Evolutionary conservation across 441 rosid species (phyloP).

Genomic region (Erodium trifolium): DNA sequence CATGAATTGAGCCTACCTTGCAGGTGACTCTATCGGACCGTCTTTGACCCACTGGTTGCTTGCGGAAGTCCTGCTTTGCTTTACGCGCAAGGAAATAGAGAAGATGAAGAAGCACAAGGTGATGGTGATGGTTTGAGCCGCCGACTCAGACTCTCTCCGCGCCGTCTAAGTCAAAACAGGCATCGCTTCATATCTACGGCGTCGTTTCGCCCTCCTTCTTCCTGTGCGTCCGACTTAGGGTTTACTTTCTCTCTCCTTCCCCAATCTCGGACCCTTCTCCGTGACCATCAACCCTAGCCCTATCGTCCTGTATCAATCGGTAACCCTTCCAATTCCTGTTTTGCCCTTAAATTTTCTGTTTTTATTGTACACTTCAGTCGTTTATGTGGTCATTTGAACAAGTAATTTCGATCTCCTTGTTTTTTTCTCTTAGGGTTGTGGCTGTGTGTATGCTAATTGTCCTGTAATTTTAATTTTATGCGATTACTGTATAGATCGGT

Average conservation of each 20-base stretch:
- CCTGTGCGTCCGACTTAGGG: conserved; percentile 37
- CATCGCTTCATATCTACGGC: conserved; percentile 21
- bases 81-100: conserved; percentile 5
- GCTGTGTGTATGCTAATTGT: background rate
- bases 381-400: conserved; percentile 6
- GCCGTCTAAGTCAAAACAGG: background rate
- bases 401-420: background rate
- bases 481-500: background rate
- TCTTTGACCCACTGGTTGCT: background rate
- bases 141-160: conserved; percentile 8
- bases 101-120: background rate
- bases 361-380: conserved; percentile 5
- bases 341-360: conserved; percentile 10
- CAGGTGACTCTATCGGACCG: background rate
- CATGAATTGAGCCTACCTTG: background rate
- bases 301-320: background rate
- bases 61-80: background rate
- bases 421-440: background rate
- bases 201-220: conserved; percentile 25
- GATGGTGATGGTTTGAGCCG: background rate
- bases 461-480: background rate
- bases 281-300: background rate
- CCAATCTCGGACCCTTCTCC: background rate
- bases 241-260: conserved; percentile 20
- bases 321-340: background rate